Conservation (phyloP, 2,329 filamentous ascomycete species). For the Fusarium ambrosium region DNA sequence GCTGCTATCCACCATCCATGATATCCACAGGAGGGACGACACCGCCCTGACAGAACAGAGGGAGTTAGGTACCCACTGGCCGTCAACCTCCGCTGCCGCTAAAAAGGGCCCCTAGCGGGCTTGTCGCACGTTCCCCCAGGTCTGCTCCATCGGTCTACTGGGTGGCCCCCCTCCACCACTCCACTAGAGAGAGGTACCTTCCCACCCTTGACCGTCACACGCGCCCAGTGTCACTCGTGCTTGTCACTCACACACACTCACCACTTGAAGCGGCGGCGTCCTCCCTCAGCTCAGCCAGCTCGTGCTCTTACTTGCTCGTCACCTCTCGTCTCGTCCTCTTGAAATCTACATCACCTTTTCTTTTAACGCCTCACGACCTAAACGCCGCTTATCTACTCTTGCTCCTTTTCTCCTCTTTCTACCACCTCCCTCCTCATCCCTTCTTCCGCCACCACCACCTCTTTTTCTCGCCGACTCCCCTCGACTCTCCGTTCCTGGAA, state of each 20-base stretch:
- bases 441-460: background rate
- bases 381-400: background rate
- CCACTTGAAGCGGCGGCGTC: background rate
- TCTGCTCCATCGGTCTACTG: background rate
- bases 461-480: background rate
- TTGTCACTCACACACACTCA: conserved; percentile 19
- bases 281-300: background rate
- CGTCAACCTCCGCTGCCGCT: conserved; percentile 22
- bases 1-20: background rate
- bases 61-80: conserved; percentile 10
- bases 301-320: conserved; percentile 11
- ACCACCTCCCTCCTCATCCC: background rate
- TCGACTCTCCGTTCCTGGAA: background rate
- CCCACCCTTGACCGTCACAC: conserved; percentile 33
- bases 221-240: conserved; percentile 38
- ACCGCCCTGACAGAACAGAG: conserved; percentile 13
- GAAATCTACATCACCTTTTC: conserved; percentile 23
- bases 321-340: conserved; percentile 20
- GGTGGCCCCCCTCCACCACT: background rate
- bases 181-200: background rate
- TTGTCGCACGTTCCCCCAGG: conserved; percentile 15
- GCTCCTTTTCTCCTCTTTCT: conserved; percentile 4
- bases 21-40: background rate
- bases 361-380: conserved; percentile 15
- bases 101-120: conserved; percentile 19